Conservation (phyloP, 768 basidiomycete genomes). For the Paxillus rubicundulus region DNA sequence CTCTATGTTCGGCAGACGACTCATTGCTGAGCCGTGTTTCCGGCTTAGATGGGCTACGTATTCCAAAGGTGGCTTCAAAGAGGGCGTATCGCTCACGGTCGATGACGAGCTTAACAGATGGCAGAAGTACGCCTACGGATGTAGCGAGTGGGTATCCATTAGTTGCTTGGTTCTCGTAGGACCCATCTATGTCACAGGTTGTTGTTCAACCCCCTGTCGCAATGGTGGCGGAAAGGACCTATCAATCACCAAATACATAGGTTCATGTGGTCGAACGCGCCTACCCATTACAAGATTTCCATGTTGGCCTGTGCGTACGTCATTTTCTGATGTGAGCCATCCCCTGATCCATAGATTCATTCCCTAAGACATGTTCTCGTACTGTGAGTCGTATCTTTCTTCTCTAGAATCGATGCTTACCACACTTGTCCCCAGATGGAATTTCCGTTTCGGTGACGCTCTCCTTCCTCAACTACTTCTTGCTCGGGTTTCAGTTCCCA, state of each 20-base stretch:
- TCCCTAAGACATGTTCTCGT: constrained; percentile 47
- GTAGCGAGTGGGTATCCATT: constrained; percentile 46
- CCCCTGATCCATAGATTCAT: constrained; percentile 1
- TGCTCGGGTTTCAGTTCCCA: constrained; percentile 70
- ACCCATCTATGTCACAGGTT: constrained; percentile 45
- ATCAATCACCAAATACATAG: constrained; percentile 77
- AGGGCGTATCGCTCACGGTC: constrained; percentile 85
- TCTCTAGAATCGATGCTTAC: neutral
- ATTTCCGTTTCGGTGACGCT: constrained; percentile 69
- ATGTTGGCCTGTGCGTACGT: constrained; percentile 49
- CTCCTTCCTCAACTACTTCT: constrained; percentile 66
- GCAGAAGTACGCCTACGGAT: constrained; percentile 86
- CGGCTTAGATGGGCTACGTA: constrained; percentile 71
- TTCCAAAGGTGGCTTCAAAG: constrained; percentile 81
- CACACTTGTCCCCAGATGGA: constrained; percentile 32
- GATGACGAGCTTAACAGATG: constrained; percentile 91
- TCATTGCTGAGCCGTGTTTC: neutral
- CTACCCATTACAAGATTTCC: constrained; percentile 79
- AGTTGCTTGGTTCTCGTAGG: neutral
- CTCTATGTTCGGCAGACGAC: constrained; percentile 1
- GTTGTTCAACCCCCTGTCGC: constrained; percentile 77
- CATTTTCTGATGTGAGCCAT: neutral
- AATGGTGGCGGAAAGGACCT: constrained; percentile 79
- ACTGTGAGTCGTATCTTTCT: constrained; percentile 37
- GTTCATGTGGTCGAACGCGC: constrained; percentile 75